Evolutionary conservation across 345 rosid genomes (phyloP).

Genomic region (Brassica juncea): DNA sequence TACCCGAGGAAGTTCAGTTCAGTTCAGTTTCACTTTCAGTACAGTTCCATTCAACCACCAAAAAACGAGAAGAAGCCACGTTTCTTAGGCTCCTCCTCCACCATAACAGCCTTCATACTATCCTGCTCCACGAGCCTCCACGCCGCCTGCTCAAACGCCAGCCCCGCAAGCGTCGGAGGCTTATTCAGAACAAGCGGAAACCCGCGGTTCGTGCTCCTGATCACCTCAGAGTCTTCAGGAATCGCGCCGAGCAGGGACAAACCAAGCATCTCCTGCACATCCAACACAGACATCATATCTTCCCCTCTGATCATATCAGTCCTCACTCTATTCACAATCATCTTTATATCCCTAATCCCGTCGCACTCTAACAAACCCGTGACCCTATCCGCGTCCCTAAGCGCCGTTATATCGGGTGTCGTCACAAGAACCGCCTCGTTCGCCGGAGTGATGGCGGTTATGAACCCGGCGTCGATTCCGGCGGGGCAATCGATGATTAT

Average conservation of each 20-base stretch:
- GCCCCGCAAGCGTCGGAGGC: conserved; percentile 91
- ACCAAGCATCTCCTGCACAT: conserved; percentile 94
- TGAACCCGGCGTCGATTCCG: conserved; percentile 98
- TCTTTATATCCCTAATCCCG: conserved; percentile 88
- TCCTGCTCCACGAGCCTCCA: conserved; percentile 99
- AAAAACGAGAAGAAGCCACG: conserved; percentile 88
- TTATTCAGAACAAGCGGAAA: conserved; percentile 83
- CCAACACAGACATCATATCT: conserved; percentile 97
- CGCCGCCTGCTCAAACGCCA: conserved; percentile 98
- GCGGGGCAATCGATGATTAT: conserved; percentile 91
- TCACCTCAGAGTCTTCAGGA: conserved; percentile 91
- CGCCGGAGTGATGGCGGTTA: conserved; percentile 95
- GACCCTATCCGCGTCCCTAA: conserved; percentile 88
- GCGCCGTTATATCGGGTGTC: conserved; percentile 86
- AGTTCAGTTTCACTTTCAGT: not conserved
- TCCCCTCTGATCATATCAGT: conserved; percentile 98
- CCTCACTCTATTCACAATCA: conserved; percentile 90
- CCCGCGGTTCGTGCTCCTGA: conserved; percentile 88
- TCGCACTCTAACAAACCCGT: conserved; percentile 99
- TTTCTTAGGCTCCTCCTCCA: conserved; percentile 92
- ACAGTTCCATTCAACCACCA: conserved; percentile 48
- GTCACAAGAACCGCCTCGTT: conserved; percentile 88
- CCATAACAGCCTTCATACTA: conserved; percentile 94
- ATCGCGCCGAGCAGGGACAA: conserved; percentile 77
- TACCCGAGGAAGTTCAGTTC: conserved; percentile 30